These are phyloP conservation scores for Parietaria judaica DNA, from an alignment of 306 rosid species.

Conservation along the genomic window DNA sequence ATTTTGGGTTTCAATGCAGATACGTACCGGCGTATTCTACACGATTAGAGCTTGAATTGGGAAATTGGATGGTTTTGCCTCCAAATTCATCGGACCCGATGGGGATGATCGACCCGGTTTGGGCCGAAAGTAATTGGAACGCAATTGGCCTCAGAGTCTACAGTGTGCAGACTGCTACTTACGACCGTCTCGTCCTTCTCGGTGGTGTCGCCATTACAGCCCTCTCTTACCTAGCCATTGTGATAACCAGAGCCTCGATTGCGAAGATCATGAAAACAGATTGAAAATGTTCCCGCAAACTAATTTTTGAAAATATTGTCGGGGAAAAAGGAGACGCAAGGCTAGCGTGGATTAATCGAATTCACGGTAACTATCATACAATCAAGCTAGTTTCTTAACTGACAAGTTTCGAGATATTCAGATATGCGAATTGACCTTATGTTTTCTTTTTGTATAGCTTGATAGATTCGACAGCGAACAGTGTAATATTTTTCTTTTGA, in stretches of 20 bases:
- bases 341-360: too few relatives aligned
- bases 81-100: conserved; percentile 61
- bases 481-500: too few relatives aligned
- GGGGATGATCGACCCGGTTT: conserved; percentile 67
- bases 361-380: too few relatives aligned
- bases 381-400: too few relatives aligned
- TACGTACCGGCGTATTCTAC: conserved; percentile 94
- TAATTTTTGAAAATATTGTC: background rate
- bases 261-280: conserved; percentile 68
- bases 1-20: too few relatives aligned
- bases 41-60: conserved; percentile 57
- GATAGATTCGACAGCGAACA: too few relatives aligned
- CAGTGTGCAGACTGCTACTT: conserved; percentile 46
- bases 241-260: conserved; percentile 36
- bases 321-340: background rate
- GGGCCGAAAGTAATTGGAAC: conserved; percentile 98
- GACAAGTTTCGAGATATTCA: too few relatives aligned
- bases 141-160: conserved; percentile 61
- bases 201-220: conserved; percentile 60
- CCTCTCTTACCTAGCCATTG: conserved; percentile 57
- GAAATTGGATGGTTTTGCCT: conserved; percentile 65
- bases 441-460: too few relatives aligned
- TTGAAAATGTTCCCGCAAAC: too few relatives aligned
- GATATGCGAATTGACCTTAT: too few relatives aligned
- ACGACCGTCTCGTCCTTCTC: conserved; percentile 54